phyloP scores from a whole-genome alignment of 1,284 basidiomycete genomes.

The Naganishia liquefaciens region DNA sequence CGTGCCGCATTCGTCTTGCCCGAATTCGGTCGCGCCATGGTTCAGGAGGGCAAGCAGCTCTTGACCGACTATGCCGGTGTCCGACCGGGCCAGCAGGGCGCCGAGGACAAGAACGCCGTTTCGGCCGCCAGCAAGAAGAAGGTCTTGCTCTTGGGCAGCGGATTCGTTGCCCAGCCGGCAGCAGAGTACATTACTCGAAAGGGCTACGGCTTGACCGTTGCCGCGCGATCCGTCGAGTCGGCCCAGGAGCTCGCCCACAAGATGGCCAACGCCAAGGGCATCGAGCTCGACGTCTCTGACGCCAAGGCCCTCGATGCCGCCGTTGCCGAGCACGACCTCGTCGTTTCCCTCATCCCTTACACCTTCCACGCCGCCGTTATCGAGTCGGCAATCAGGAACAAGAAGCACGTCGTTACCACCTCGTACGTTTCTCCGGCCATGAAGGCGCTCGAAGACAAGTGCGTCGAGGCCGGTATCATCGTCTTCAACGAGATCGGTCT shows the following conservation, averaged over 20 bases:
- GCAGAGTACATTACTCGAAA: slow-evolving; percentile 90
- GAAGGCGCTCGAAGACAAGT: slow-evolving; percentile 79
- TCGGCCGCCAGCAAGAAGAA: slow-evolving; percentile 59
- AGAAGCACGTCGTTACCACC: slow-evolving; percentile 89
- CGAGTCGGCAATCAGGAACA: slow-evolving; percentile 90
- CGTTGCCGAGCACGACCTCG: slow-evolving; percentile 84
- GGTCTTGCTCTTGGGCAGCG: slow-evolving; percentile 88
- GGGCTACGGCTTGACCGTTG: slow-evolving; percentile 80
- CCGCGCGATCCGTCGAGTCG: slow-evolving; percentile 77
- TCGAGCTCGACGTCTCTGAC: slow-evolving; percentile 81
- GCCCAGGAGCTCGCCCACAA: slow-evolving; percentile 59
- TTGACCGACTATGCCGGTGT: slow-evolving; percentile 62
- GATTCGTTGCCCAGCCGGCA: slow-evolving; percentile 90
- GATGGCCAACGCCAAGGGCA: slow-evolving; percentile 68
- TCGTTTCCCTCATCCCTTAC: slow-evolving; percentile 97
- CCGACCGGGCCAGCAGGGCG: slow-evolving; percentile 54
- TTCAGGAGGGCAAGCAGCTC: slow-evolving; percentile 71
- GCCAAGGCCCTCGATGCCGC: slow-evolving; percentile 72
- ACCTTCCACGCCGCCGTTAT: slow-evolving; percentile 88
- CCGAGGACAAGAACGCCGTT: slow-evolving; percentile 52
- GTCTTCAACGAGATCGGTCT: slow-evolving; percentile 99
- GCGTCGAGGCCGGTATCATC: slow-evolving; percentile 84
- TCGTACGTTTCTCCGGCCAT: slow-evolving; percentile 90
- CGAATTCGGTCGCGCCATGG: slow-evolving; percentile 78
- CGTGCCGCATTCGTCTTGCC: slow-evolving; percentile 83